These are phyloP conservation scores for Trifolium repens DNA, from an alignment of 306 rosid genomes.

Conservation along the genomic window DNA sequence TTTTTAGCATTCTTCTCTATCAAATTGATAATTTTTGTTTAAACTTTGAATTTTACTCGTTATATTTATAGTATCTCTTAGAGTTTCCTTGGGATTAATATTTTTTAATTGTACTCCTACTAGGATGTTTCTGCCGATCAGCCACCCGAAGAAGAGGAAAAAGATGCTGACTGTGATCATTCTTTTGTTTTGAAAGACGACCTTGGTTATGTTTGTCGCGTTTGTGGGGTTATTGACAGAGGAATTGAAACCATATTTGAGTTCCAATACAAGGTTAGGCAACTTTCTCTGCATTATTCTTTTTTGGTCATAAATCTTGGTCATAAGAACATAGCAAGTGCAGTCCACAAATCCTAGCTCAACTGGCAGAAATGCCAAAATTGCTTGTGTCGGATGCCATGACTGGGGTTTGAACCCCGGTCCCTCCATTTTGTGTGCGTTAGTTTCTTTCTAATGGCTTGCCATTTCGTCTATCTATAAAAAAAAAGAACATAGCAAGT, in stretches of 20 bases:
- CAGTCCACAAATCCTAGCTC: no score
- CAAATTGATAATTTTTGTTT: background rate
- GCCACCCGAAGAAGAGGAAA: slow-evolving; percentile 44
- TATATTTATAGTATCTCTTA: slow-evolving; percentile 46
- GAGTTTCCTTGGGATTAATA: slow-evolving; percentile 23
- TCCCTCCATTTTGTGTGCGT: no score
- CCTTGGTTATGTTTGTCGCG: slow-evolving; percentile 86
- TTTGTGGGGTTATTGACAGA: slow-evolving; percentile 80
- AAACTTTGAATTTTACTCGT: slow-evolving; percentile 6
- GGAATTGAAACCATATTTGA: slow-evolving; percentile 85
- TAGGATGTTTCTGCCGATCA: slow-evolving; percentile 65
- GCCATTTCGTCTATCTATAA: no score
- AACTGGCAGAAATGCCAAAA: no score
- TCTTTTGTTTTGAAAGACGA: slow-evolving; percentile 89
- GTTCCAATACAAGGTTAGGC: slow-evolving; percentile 70
- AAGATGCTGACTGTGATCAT: slow-evolving; percentile 79
- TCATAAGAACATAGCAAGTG: background rate
- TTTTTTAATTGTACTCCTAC: slow-evolving; percentile 37
- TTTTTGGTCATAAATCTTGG: slow-evolving; percentile 17
- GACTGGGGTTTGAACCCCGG: no score
- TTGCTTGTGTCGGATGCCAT: no score
- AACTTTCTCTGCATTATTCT: slow-evolving; percentile 16
- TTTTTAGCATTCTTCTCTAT: slow-evolving; percentile 25
- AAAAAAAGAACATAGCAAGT: background rate
- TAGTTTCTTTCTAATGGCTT: no score